Evolutionary conservation across 352 stramenopile species (phyloP), one percentile per base, ranked within the genome.

Genomic region (Elongisporangium undulatum): DNA sequence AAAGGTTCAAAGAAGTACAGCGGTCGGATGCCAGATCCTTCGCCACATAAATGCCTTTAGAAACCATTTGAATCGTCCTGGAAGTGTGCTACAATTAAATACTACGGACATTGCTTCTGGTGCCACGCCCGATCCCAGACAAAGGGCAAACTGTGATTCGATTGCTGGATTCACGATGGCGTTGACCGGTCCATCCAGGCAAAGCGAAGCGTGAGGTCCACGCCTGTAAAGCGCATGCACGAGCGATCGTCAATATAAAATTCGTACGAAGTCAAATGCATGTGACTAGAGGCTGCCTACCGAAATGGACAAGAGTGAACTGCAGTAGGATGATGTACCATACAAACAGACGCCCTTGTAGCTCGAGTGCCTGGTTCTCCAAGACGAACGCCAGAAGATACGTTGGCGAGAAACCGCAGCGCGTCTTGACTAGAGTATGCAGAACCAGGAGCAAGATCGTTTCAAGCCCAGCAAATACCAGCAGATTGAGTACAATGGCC

Each of bases 311-410:
- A 17, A 73, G 22, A 1, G 61, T 69, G 12, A 64, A 56, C 45
- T 71, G 66, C 0, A 68, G 22, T 3, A 71, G 55, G 23, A 63
- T 63, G 4, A 71, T 34, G 12, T 68, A 55, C 65, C 68, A 73
- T 7, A 66, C 55, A 7, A 71, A 56, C 2, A 73, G 29, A 12
- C 60, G 55, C 16, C 49, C 58, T 24, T 74, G 62, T 0, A 75
- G 15, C 15, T 70, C 49, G 10, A 63, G 48, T 6, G 64, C 53
- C 3, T 62, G 22, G 4, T 61, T 77, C 26, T 73, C 69, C 0
- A 73, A 54, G 5, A 65, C 69, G 13, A 72, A 72, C 5, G 58
- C 57, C 3, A 75, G 48, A 13, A 67, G 56, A 19, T 67, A 59
- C 0, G 68, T 38, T 6, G 59, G 52, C 3, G 61, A 75, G 0